Base-by-base conservation (phyloP, 2,329 filamentous ascomycete species). In the Alternaria rosae region DNA sequence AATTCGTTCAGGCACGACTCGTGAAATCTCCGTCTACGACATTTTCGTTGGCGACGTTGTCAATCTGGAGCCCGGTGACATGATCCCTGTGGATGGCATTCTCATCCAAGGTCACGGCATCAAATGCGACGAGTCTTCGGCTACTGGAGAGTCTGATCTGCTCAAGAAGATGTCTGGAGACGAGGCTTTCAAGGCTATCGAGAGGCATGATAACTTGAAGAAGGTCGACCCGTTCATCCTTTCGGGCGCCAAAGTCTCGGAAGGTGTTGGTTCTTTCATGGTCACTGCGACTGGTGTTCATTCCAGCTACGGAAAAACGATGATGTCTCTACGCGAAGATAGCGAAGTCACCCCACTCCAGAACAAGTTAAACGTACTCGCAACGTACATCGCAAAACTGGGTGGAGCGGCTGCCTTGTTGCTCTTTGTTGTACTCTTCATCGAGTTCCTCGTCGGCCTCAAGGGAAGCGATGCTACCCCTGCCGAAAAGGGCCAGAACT, bases 191-290 rank as follows among this genome's bases (percentile, higher is more conserved):
- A 84, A 84, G 32, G 84, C 87, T 4, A 89, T 91, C 65, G 85
- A 89, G 64, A 88, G 86, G 50, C 83, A 87, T 61, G 83, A 89
- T 54, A 83, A 83, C 15, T 79, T 90, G 32, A 84, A 85, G 81
- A 93, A 93, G 71, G 81, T 91, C 64, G 92, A 94, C 69, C 92
- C 92, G 0, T 94, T 94, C 77, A 93, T 97, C 71, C 92, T 97
- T 69, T 97, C 93, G 28, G 94, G 92, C 47, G 90, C 90, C 3
- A 93, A 92, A 68, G 88, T 94, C 11, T 88, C 88, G 0, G 90
- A 93, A 71, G 92, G 92, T 57, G 85, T 92, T 8, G 92, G 92
- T 10, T 88, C 87, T 5, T 94, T 92, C 77, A 77, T 94, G 57
- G 91, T 93, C 57, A 92, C 91, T 2, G 87, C 91, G 5, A 88